These are phyloP conservation scores for Wickerhamiella domercqiae DNA, from an alignment of 805 yeast species.

Conservation along the genomic window DNA sequence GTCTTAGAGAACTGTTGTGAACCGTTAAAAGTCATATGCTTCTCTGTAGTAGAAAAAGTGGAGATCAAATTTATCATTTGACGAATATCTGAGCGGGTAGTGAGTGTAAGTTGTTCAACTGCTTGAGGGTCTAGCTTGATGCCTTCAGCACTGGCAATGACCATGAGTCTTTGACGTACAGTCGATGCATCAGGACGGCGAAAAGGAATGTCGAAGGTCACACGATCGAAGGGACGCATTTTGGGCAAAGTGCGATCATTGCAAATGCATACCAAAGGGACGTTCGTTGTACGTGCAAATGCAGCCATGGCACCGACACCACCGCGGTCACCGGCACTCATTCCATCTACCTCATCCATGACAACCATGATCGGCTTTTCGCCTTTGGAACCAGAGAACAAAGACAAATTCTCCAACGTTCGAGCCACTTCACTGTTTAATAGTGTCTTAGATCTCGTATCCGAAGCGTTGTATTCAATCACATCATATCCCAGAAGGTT, in stretches of 20 bases:
- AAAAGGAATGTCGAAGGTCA: slow-evolving; percentile 64
- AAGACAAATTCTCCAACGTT: slow-evolving; percentile 63
- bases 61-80: slow-evolving; percentile 84
- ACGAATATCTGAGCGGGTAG: slow-evolving; percentile 82
- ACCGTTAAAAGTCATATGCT: slow-evolving; percentile 44
- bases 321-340: slow-evolving; percentile 98
- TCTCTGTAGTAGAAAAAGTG: slow-evolving; percentile 64
- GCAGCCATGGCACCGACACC: slow-evolving; percentile 92
- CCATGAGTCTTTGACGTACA: slow-evolving; percentile 69
- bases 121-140: slow-evolving; percentile 65
- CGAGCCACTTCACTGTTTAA: slow-evolving; percentile 54
- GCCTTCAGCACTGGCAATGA: slow-evolving; percentile 77
- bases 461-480: slow-evolving; percentile 79
- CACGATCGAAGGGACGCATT: slow-evolving; percentile 88
- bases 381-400: slow-evolving; percentile 44
- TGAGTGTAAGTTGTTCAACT: slow-evolving; percentile 68
- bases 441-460: slow-evolving; percentile 69
- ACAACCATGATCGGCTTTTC: slow-evolving; percentile 55
- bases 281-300: slow-evolving; percentile 67
- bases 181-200: slow-evolving; percentile 77
- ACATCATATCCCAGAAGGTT: slow-evolving; percentile 63
- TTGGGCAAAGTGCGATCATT: slow-evolving; percentile 86
- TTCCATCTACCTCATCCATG: slow-evolving; percentile 99
- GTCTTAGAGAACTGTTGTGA: slow-evolving; percentile 44
- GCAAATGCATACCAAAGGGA: slow-evolving; percentile 86